phyloP scores from a whole-genome alignment of 202 grass and related monocot genomes.

The Setaria viridis region DNA sequence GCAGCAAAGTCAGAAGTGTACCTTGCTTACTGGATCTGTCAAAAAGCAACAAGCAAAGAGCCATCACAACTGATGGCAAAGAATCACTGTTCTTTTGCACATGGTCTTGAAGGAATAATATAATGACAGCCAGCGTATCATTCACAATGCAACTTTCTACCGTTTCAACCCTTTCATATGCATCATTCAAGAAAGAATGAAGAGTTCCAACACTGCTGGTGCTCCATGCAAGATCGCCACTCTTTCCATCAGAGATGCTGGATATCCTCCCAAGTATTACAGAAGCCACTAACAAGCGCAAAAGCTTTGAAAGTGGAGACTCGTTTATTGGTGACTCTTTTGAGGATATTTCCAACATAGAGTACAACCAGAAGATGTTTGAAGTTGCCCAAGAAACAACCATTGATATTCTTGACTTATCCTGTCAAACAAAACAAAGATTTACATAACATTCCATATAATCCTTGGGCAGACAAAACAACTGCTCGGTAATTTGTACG shows the following conservation, averaged over 20 bases:
- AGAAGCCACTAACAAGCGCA: slow-evolving; percentile 83
- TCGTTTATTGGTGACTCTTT: slow-evolving; percentile 15
- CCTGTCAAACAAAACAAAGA: slow-evolving; percentile 59
- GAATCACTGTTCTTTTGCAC: slow-evolving; percentile 45
- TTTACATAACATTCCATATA: slow-evolving; percentile 3
- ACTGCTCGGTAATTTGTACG: background rate
- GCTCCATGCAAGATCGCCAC: slow-evolving; percentile 46
- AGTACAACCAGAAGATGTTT: slow-evolving; percentile 53
- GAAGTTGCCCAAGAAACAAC: slow-evolving; percentile 67
- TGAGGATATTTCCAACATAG: slow-evolving; percentile 34
- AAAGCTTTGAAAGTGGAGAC: slow-evolving; percentile 63
- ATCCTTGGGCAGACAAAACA: background rate
- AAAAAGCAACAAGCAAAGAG: slow-evolving; percentile 74
- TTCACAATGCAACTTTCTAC: slow-evolving; percentile 45
- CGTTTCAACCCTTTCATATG: slow-evolving; percentile 45
- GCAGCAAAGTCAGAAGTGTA: slow-evolving; percentile 37
- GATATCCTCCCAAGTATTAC: slow-evolving; percentile 84
- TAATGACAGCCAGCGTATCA: slow-evolving; percentile 65
- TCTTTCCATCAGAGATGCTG: slow-evolving; percentile 49
- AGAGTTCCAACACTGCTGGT: slow-evolving; percentile 53
- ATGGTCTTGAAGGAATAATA: slow-evolving; percentile 81
- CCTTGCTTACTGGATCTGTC: slow-evolving; percentile 55
- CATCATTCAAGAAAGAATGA: slow-evolving; percentile 53
- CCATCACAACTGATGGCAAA: slow-evolving; percentile 63
- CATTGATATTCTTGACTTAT: slow-evolving; percentile 65